These are phyloP conservation scores for Chloris gayana DNA, from an alignment of 176 grass and related monocot species.

Conservation along the genomic window DNA sequence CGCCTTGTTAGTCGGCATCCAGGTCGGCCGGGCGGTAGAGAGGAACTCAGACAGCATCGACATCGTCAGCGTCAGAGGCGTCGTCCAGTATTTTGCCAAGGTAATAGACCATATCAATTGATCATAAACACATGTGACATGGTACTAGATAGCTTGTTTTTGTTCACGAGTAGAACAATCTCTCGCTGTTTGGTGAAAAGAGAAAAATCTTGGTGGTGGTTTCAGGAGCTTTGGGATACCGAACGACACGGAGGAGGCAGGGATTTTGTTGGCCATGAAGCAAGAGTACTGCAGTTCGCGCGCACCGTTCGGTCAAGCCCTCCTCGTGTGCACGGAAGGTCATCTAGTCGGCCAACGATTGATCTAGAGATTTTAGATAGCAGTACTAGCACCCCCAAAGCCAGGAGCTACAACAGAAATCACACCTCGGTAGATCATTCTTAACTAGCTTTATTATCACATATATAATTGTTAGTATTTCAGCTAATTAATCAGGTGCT, in stretches of 20 bases:
- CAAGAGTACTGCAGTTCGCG: neutral
- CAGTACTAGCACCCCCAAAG: neutral
- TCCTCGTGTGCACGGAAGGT: neutral
- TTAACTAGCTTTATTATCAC: too few relatives aligned
- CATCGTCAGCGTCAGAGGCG: neutral
- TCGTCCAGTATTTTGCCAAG: slow-evolving; percentile 5
- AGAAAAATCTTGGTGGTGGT: too few relatives aligned
- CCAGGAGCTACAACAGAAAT: neutral
- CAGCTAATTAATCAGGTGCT: too few relatives aligned
- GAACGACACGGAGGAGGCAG: neutral
- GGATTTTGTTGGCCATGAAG: neutral
- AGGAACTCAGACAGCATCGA: neutral
- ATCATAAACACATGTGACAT: too few relatives aligned
- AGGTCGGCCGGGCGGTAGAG: slow-evolving; percentile 21
- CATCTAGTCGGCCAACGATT: neutral
- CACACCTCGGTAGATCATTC: neutral
- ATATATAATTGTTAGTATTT: too few relatives aligned
- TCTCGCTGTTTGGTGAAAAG: neutral
- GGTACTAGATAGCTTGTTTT: neutral
- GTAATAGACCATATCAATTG: neutral
- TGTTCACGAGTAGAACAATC: neutral
- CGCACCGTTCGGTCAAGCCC: too few relatives aligned
- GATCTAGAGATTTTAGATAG: too few relatives aligned
- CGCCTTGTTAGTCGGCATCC: slow-evolving; percentile 28
- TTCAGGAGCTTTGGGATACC: slow-evolving; percentile 32